A percentile compares a stretch with the other conserved stretches of the same genome.
Conservation (phyloP, 495 filamentous ascomycete species). For the Podospora didyma region DNA sequence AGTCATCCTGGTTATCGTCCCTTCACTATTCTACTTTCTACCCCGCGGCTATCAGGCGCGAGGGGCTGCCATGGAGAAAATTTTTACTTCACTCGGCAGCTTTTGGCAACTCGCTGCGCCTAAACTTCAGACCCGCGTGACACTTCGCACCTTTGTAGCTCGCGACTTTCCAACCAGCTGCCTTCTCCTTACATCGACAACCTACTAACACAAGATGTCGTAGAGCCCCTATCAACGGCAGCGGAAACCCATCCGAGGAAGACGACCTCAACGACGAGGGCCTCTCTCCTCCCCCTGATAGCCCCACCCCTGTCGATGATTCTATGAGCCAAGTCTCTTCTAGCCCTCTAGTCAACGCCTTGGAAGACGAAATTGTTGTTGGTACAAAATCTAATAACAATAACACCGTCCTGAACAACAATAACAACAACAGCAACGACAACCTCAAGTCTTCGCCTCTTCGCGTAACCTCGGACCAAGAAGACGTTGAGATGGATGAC, state of each 20-base stretch:
- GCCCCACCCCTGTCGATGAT: slow-evolving; percentile 12
- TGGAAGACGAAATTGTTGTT: slow-evolving; percentile 46
- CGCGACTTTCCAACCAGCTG: no score
- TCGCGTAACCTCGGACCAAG: slow-evolving; percentile 22
- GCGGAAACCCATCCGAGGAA: slow-evolving; percentile 8
- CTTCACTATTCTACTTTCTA: no score
- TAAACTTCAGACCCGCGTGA: no score
- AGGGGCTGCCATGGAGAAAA: no score
- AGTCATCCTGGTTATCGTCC: no score
- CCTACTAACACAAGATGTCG: background rate
- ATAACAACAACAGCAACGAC: no score
- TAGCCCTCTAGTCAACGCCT: slow-evolving; percentile 29
- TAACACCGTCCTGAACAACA: no score
- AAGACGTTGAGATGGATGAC: slow-evolving; percentile 37
- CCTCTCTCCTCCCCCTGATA: slow-evolving; percentile 30
- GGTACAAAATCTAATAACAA: slow-evolving; percentile 32
- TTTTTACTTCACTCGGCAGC: no score
- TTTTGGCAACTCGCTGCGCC: no score
- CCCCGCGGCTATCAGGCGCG: no score
- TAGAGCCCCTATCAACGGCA: background rate
- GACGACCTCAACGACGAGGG: slow-evolving; percentile 26
- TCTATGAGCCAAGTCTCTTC: slow-evolving; percentile 23
- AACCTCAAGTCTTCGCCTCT: slow-evolving; percentile 19
- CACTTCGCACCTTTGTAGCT: no score
- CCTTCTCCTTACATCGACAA: no score